phyloP scores from a whole-genome alignment of 2,329 filamentous ascomycete genomes.

The Paecilomyces formosus region DNA sequence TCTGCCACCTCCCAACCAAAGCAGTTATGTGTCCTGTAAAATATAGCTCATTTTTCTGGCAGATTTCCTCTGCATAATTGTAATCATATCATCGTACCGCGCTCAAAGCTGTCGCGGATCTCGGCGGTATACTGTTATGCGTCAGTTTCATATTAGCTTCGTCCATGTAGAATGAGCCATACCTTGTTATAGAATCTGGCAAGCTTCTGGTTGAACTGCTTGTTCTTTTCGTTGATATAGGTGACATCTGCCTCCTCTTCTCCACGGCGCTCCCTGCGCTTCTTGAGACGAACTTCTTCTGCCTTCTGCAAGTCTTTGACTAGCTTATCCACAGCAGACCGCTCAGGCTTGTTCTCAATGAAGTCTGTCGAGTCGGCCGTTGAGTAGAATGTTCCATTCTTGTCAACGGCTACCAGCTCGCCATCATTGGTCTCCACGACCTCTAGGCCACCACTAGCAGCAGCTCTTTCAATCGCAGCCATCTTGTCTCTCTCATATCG shows the following conservation, averaged over 20 bases:
- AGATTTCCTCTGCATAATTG: constrained; percentile 1
- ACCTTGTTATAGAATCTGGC: constrained; percentile 91
- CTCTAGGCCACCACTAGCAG: constrained; percentile 75
- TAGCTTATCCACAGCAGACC: constrained; percentile 77
- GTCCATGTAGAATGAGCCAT: constrained; percentile 13
- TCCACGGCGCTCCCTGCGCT: constrained; percentile 70
- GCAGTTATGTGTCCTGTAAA: neutral
- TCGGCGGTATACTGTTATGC: constrained; percentile 70
- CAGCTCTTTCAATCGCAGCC: constrained; percentile 74
- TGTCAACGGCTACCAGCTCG: constrained; percentile 89
- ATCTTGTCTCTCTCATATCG: constrained; percentile 83
- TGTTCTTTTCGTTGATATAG: constrained; percentile 99
- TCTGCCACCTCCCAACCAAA: neutral
- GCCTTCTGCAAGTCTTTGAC: constrained; percentile 82
- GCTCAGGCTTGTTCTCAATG: constrained; percentile 76
- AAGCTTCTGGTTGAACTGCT: constrained; percentile 98
- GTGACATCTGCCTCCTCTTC: constrained; percentile 89
- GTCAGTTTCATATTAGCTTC: constrained; percentile 10
- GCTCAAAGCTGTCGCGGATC: constrained; percentile 94
- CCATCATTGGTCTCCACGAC: constrained; percentile 94
- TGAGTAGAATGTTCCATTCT: constrained; percentile 83
- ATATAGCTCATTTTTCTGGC: neutral
- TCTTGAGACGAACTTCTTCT: constrained; percentile 79
- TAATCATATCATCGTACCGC: constrained; percentile 82
- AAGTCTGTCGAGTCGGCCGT: constrained; percentile 77